These are phyloP conservation scores for Globisporangium nunn DNA, from an alignment of 352 stramenopile genomes.

Conservation along the genomic window DNA sequence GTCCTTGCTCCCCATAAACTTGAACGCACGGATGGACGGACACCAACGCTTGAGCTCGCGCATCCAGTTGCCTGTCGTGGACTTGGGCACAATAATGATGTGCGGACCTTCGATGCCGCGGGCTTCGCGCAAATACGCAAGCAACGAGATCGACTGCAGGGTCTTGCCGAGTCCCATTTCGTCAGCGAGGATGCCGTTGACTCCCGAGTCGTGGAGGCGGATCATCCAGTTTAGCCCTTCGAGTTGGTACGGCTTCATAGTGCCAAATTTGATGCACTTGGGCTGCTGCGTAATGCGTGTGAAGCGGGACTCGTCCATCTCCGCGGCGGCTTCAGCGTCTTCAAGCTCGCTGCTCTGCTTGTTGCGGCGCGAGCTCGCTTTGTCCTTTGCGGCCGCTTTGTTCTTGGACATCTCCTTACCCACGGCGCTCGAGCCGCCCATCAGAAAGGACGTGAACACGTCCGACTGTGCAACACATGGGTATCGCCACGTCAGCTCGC, in stretches of 20 bases:
- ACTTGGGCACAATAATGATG: constrained; percentile 98
- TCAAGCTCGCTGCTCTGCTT: constrained; percentile 57
- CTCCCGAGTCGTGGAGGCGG: constrained; percentile 88
- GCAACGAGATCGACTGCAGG: constrained; percentile 96
- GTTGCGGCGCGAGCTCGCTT: constrained; percentile 38
- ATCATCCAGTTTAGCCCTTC: constrained; percentile 91
- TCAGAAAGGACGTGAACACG: constrained; percentile 85
- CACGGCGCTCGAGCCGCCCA: constrained; percentile 70
- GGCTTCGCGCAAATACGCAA: constrained; percentile 94
- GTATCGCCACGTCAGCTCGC: neutral
- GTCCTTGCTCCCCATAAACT: constrained; percentile 96
- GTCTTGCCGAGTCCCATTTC: constrained; percentile 93
- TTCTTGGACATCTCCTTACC: constrained; percentile 71
- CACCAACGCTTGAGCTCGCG: constrained; percentile 97
- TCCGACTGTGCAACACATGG: constrained; percentile 36
- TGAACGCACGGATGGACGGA: constrained; percentile 89
- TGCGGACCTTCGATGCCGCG: constrained; percentile 92
- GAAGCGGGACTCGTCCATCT: constrained; percentile 78
- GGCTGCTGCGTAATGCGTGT: constrained; percentile 80
- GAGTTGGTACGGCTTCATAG: constrained; percentile 86
- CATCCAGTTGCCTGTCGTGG: constrained; percentile 99
- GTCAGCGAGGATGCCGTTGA: constrained; percentile 82
- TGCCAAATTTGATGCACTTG: constrained; percentile 77
- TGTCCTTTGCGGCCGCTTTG: constrained; percentile 31
- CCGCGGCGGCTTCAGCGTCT: constrained; percentile 58